A percentile compares a stretch with the other conserved stretches of the same genome.
These are phyloP conservation scores for Chamaecyparis obtusa DNA, from an alignment of 75 land plant genomes.

Conservation along the genomic window DNA sequence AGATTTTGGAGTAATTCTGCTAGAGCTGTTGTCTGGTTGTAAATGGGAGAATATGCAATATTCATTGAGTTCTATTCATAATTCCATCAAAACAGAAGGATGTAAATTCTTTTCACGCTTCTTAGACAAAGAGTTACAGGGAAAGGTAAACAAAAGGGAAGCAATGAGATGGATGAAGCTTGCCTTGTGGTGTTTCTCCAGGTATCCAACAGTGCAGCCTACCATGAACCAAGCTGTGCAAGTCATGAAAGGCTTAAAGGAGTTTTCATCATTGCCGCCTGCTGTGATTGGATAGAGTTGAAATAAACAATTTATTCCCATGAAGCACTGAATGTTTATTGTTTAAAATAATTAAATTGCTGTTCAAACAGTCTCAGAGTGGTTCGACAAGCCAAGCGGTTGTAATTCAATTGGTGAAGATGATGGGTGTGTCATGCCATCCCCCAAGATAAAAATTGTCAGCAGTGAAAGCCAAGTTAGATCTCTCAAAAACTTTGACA, in stretches of 20 bases:
- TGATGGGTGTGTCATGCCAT: no score
- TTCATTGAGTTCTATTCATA: background rate
- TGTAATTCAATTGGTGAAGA: no score
- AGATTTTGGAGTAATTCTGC: background rate
- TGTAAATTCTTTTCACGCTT: background rate
- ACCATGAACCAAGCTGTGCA: background rate
- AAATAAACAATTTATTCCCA: no score
- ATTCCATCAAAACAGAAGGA: background rate
- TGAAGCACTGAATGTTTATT: no score
- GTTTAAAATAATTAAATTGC: no score
- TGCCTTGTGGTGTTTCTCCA: background rate
- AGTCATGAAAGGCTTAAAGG: background rate
- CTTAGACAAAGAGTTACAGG: background rate
- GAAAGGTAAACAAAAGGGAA: background rate
- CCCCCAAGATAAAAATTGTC: no score
- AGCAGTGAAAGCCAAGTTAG: no score
- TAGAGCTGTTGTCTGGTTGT: background rate
- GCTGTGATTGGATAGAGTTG: background rate
- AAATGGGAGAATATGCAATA: background rate
- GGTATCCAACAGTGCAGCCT: background rate
- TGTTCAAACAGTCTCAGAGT: no score
- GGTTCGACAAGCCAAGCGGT: no score
- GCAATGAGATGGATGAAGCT: constrained; percentile 1
- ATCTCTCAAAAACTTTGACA: no score
- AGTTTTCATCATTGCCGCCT: background rate